These are phyloP conservation scores for Paspalum vaginatum DNA, from an alignment of 176 grass and related monocot species.

Conservation along the genomic window DNA sequence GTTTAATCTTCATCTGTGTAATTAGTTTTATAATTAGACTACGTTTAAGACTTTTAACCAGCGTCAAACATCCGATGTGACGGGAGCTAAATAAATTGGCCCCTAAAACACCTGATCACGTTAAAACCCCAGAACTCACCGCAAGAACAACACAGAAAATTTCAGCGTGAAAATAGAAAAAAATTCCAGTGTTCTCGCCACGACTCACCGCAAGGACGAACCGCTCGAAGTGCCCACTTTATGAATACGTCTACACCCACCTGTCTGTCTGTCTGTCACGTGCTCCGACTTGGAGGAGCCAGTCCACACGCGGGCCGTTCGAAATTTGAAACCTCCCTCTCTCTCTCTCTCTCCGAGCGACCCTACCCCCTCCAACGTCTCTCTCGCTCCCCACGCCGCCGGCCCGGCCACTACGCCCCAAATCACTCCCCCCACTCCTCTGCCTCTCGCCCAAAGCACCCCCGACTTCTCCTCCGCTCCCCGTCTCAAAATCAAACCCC, in stretches of 20 bases:
- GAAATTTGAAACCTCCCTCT: constrained; percentile 50
- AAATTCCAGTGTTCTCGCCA: too few species aligned
- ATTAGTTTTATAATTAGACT: too few species aligned
- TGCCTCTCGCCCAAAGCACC: not conserved
- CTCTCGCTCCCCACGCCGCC: not conserved
- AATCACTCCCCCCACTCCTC: not conserved
- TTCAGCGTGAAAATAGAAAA: too few species aligned
- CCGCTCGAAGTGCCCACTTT: not conserved
- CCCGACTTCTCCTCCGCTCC: not conserved
- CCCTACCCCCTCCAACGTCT: constrained; percentile 36
- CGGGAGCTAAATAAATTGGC: too few species aligned
- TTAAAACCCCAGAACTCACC: too few species aligned
- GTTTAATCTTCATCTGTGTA: too few species aligned
- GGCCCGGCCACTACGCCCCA: not conserved
- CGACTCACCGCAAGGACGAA: too few species aligned
- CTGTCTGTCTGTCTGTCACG: not conserved
- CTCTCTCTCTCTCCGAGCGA: not conserved
- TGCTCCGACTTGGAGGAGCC: not conserved
- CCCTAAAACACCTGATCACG: too few species aligned
- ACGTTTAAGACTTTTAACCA: too few species aligned
- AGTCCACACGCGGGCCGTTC: constrained; percentile 15
- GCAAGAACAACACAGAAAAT: too few species aligned
- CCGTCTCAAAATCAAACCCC: not conserved
- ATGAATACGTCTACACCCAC: not conserved
- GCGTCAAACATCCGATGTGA: too few species aligned